These are phyloP conservation scores for Crucibulum cyathiforme DNA, from an alignment of 1,284 basidiomycete genomes.

Conservation along the genomic window DNA sequence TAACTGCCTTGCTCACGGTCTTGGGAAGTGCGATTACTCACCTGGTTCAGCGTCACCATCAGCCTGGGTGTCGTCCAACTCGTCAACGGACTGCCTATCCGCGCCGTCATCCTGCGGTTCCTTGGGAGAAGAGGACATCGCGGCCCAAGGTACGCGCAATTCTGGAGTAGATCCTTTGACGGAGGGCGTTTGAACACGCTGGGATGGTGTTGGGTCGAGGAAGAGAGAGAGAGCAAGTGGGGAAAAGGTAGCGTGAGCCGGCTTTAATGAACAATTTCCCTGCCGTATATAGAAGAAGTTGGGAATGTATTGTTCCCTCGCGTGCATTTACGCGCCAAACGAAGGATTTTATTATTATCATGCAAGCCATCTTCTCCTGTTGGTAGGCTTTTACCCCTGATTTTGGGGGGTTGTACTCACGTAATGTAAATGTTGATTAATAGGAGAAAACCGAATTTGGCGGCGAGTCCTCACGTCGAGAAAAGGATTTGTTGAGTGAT, in stretches of 20 bases:
- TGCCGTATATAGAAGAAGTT: slow-evolving; percentile 73
- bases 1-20: background rate
- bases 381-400: slow-evolving; percentile 56
- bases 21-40: slow-evolving; percentile 27
- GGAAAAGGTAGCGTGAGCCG: slow-evolving; percentile 63
- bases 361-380: slow-evolving; percentile 54
- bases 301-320: slow-evolving; percentile 56
- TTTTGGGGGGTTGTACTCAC: slow-evolving; percentile 60
- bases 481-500: slow-evolving; percentile 14
- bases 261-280: slow-evolving; percentile 76
- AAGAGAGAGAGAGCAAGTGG: slow-evolving; percentile 62
- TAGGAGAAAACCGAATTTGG: slow-evolving; percentile 32
- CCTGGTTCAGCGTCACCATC: slow-evolving; percentile 46
- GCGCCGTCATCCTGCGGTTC: slow-evolving; percentile 43
- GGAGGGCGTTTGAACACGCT: slow-evolving; percentile 32
- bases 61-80: slow-evolving; percentile 43
- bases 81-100: slow-evolving; percentile 47
- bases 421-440: slow-evolving; percentile 51
- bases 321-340: slow-evolving; percentile 51
- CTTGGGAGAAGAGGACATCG: slow-evolving; percentile 50
- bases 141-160: slow-evolving; percentile 17
- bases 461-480: slow-evolving; percentile 28
- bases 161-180: slow-evolving; percentile 15
- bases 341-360: slow-evolving; percentile 66
- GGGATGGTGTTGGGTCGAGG: slow-evolving; percentile 43